Conservation (phyloP, 495 filamentous ascomycete genomes). For the Aspergillus olivimuriae region DNA sequence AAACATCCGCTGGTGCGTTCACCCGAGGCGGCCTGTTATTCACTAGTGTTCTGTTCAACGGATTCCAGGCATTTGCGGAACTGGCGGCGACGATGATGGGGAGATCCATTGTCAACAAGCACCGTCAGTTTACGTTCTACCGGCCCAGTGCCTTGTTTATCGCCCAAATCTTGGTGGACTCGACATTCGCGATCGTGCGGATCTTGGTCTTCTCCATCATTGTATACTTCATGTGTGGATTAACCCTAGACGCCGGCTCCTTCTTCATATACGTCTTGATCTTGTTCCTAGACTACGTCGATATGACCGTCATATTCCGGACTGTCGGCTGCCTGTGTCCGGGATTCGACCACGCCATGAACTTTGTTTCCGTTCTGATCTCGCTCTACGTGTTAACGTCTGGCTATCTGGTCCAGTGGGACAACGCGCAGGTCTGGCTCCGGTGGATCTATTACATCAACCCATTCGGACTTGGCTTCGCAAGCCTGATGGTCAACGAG, state of each 20-base stretch:
- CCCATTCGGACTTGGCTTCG: conserved; percentile 66
- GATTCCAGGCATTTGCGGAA: conserved; percentile 72
- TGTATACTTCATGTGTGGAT: conserved; percentile 73
- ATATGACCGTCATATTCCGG: conserved; percentile 76
- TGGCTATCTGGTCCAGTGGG: conserved; percentile 75
- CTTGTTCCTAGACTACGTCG: conserved; percentile 62
- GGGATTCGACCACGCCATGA: conserved; percentile 81
- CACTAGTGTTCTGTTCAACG: conserved; percentile 70
- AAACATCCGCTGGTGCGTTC: conserved; percentile 65
- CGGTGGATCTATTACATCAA: conserved; percentile 82
- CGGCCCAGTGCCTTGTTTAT: conserved; percentile 73
- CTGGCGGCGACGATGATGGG: conserved; percentile 66
- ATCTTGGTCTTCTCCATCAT: conserved; percentile 69
- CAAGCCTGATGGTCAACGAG: conserved; percentile 77
- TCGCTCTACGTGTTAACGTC: conserved; percentile 72
- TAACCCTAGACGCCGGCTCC: conserved; percentile 58
- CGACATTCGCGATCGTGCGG: conserved; percentile 58
- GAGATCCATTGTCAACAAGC: conserved; percentile 69
- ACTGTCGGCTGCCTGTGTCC: conserved; percentile 73
- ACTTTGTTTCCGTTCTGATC: conserved; percentile 69
- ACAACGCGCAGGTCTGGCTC: conserved; percentile 63
- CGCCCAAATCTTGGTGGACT: conserved; percentile 73
- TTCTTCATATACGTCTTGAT: conserved; percentile 77
- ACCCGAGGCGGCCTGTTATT: conserved; percentile 73
- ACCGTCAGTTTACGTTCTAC: conserved; percentile 73